A percentile compares a stretch with the other conserved stretches of the same genome.
Evolutionary conservation across 2,329 filamentous ascomycete species (phyloP).

Genomic region (Aureobasidium leucospermi): DNA sequence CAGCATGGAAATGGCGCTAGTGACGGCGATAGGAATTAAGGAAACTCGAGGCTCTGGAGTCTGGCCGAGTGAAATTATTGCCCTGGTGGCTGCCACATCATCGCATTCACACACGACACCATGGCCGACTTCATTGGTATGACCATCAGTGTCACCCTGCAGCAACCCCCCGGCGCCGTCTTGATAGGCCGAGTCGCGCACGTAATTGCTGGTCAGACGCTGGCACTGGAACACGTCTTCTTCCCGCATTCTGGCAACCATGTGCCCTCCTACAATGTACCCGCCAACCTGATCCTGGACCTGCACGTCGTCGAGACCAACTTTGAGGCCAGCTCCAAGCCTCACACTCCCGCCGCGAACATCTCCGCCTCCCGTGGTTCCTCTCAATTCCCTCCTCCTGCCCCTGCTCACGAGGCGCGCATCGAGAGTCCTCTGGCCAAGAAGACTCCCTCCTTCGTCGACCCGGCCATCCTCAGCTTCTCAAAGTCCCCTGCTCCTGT

Average conservation of each 20-base stretch:
- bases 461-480: conserved; percentile 75
- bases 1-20: neutral
- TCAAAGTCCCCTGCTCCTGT: conserved; percentile 28
- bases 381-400: neutral
- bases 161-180: conserved; percentile 54
- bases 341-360: conserved; percentile 15
- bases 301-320: conserved; percentile 40
- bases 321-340: conserved; percentile 16
- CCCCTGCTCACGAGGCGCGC: conserved; percentile 3
- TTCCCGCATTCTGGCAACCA: conserved; percentile 47
- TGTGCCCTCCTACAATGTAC: conserved; percentile 48
- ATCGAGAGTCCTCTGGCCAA: conserved; percentile 10
- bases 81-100: neutral
- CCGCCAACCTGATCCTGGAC: conserved; percentile 52
- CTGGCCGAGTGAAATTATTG: conserved; percentile 7
- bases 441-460: conserved; percentile 49
- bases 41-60: neutral
- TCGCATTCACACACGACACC: conserved; percentile 7
- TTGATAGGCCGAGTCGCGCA: conserved; percentile 65
- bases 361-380: conserved; percentile 13
- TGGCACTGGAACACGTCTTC: conserved; percentile 62
- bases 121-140: conserved; percentile 71
- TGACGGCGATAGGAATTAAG: neutral
- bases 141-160: conserved; percentile 66
- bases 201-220: conserved; percentile 56